Evolutionary conservation across 2,329 filamentous ascomycete species (phyloP), one percentile per base, ranked within the genome.

Genomic region (Monilinia laxa): DNA sequence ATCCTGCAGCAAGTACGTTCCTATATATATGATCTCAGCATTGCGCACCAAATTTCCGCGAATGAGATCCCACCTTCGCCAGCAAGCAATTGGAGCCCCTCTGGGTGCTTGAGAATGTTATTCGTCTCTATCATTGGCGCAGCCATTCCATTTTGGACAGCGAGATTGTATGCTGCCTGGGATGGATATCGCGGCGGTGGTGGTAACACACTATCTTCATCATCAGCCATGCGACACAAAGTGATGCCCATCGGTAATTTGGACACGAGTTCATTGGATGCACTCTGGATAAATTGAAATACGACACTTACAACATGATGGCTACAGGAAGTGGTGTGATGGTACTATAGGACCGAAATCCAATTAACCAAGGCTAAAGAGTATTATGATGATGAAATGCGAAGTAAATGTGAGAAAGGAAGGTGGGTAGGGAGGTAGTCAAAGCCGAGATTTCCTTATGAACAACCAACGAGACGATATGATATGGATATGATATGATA

Each of bases 51-150:
- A 31, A 40, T 10, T 28, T 49, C 42, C 20, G 51, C 28, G 10
- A 64, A 67, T 68, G 68, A 52, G 55, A 54, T 55, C 68, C 40
- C 59, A 91, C 93, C 95, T 87, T 99, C 95, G 78, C 94, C 95
- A 58, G 94, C 93, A 54, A 97, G 87, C 72, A 99, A 89, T 77
- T 96, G 91, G 73, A 97, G 93, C 31, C 91, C 91, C 47, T 87
- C 87, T 31, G 92, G 94, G 74, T 91, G 90, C 67, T 86, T 87
- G 69, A 99, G 81, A 51, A 88, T 90, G 77, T 98, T 99, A 79
- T 95, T 96, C 64, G 94, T 97, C 83, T 99, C 95, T 75, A 97
- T 90, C 78, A 96, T 86, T 49, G 90, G 89, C 49, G 87, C 83
- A 62, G 87, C 83, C 77, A 89, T 84, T 69, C 88, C 88, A 75